These are phyloP conservation scores for Melaleuca quinquenervia DNA, from an alignment of 345 rosid species.

Conservation along the genomic window DNA sequence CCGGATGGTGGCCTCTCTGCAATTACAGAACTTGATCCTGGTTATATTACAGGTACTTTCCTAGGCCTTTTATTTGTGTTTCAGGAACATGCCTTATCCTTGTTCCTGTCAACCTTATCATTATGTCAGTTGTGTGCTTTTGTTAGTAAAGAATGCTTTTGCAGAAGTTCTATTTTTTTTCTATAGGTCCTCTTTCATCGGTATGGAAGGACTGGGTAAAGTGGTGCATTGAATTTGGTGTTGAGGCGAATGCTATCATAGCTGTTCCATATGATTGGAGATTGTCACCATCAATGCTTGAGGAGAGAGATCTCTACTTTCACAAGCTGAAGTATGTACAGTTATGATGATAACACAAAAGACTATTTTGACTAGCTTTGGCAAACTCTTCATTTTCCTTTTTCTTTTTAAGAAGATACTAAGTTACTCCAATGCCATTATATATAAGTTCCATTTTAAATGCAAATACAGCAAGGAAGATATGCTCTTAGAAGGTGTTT, in stretches of 20 bases:
- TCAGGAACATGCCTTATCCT: not conserved
- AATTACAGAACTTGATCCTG: slow-evolving; percentile 96
- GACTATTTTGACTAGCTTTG: not conserved
- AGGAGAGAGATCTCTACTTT: slow-evolving; percentile 96
- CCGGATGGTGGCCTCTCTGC: slow-evolving; percentile 97
- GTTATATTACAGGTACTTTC: slow-evolving; percentile 68
- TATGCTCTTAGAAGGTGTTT: not conserved
- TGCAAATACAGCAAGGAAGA: not conserved
- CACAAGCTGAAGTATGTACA: slow-evolving; percentile 85
- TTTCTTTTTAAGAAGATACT: not conserved
- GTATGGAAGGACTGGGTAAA: slow-evolving; percentile 99
- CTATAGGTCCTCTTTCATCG: slow-evolving; percentile 87
- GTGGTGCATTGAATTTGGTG: slow-evolving; percentile 97
- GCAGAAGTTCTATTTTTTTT: not conserved
- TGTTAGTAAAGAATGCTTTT: not conserved
- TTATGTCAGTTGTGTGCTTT: not conserved
- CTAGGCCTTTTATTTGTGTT: not conserved
- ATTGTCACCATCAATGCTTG: slow-evolving; percentile 84
- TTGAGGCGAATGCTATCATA: slow-evolving; percentile 86
- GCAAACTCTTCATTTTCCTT: not conserved
- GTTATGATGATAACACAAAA: not conserved
- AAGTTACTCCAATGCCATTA: not conserved
- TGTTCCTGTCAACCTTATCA: too few species aligned
- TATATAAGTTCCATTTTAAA: not conserved
- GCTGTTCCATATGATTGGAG: slow-evolving; percentile 99